Evolutionary conservation across 2,329 filamentous ascomycete genomes (phyloP).

Genomic region (Fusarium abutilonis): DNA sequence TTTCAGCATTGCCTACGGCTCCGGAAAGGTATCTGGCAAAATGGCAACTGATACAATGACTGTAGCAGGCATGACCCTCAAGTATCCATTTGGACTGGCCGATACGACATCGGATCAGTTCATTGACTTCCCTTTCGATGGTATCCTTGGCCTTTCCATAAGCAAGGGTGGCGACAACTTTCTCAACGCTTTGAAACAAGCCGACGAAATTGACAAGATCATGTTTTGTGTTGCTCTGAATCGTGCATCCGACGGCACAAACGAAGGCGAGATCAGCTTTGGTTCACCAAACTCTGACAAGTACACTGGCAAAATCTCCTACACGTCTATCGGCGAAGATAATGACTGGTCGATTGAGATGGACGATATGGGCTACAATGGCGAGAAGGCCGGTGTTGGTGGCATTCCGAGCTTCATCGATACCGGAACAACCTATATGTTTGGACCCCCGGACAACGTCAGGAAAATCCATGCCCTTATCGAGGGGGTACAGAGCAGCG

Average conservation of each 20-base stretch:
- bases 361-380: conserved; percentile 71
- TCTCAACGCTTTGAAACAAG: conserved; percentile 67
- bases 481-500: conserved; percentile 65
- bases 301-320: conserved; percentile 74
- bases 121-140: conserved; percentile 82
- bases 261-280: conserved; percentile 81
- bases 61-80: conserved; percentile 71
- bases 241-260: conserved; percentile 70
- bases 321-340: conserved; percentile 63
- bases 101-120: conserved; percentile 79
- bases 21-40: conserved; percentile 75
- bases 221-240: conserved; percentile 77
- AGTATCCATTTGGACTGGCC: conserved; percentile 77
- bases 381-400: conserved; percentile 65
- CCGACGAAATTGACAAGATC: conserved; percentile 68
- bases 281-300: conserved; percentile 74
- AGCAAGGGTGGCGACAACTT: conserved; percentile 71
- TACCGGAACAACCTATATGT: conserved; percentile 82
- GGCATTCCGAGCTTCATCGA: conserved; percentile 76
- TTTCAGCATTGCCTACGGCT: conserved; percentile 80
- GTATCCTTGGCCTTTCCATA: conserved; percentile 82
- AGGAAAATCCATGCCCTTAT: conserved; percentile 73
- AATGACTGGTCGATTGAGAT: conserved; percentile 79
- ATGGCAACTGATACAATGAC: conserved; percentile 73
- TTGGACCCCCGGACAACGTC: conserved; percentile 75